Conservation (phyloP, 768 basidiomycete genomes). For the Sistotremastrum niveocremeum region DNA sequence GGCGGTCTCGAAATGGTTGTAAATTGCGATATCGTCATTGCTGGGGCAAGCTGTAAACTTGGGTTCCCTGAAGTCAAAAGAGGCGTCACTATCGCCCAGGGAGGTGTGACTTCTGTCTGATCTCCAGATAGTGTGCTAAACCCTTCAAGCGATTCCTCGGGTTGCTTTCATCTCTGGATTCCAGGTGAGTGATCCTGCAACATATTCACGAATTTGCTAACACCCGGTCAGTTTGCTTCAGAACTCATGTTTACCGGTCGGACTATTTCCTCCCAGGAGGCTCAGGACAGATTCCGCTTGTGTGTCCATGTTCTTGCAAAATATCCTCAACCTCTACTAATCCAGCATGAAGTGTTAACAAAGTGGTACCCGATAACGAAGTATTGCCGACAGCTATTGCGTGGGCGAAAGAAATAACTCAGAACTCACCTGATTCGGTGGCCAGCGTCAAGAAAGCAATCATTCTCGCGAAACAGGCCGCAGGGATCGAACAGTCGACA, state of each 20-base stretch:
- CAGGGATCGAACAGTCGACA: conserved; percentile 39
- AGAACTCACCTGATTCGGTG: conserved; percentile 69
- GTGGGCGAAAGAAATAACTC: conserved; percentile 42
- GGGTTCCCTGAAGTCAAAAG: conserved; percentile 68
- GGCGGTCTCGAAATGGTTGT: conserved; percentile 56
- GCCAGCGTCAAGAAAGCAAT: conserved; percentile 65
- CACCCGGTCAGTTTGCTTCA: conserved; percentile 42
- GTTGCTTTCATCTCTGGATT: conserved; percentile 54
- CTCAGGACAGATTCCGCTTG: conserved; percentile 63
- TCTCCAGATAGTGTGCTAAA: background rate
- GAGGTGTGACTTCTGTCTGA: conserved; percentile 31
- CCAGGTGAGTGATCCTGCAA: conserved; percentile 36
- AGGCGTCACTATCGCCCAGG: conserved; percentile 60
- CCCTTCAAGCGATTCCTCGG: conserved; percentile 47
- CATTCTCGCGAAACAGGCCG: conserved; percentile 34
- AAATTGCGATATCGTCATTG: conserved; percentile 69
- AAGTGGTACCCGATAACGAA: conserved; percentile 40
- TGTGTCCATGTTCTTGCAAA: conserved; percentile 25
- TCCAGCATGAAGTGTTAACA: conserved; percentile 43
- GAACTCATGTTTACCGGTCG: conserved; percentile 66
- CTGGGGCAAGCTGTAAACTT: conserved; percentile 52
- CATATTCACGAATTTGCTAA: conserved; percentile 2
- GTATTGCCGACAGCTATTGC: conserved; percentile 50
- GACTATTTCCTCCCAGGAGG: conserved; percentile 52
- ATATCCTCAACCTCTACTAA: conserved; percentile 2